A percentile compares a stretch with the other conserved stretches of the same genome.
Conservation (phyloP, 257 asterid genomes). For the Solanum paucissectum region DNA sequence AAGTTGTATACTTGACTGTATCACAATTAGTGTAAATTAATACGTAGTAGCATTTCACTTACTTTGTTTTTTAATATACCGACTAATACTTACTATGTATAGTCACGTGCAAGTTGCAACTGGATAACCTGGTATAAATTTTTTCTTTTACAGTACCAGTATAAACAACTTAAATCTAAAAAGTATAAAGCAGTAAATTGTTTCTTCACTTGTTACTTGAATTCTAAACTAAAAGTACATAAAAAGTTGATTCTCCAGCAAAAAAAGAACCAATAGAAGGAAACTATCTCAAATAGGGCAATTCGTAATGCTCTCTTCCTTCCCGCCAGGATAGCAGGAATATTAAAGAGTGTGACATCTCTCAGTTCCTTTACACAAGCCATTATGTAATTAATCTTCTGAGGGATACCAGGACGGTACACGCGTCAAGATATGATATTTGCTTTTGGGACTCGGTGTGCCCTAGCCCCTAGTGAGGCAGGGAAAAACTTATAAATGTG, state of each 20-base stretch:
- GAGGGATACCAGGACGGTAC: neutral
- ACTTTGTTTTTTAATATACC: neutral
- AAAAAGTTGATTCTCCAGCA: neutral
- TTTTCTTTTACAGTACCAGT: neutral
- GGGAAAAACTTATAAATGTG: neutral
- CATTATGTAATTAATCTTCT: neutral
- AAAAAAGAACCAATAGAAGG: neutral
- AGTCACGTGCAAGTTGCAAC: neutral
- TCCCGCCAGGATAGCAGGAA: neutral
- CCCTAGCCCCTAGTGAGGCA: neutral
- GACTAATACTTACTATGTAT: neutral
- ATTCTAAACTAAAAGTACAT: neutral
- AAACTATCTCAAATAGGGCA: neutral
- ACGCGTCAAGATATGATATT: neutral
- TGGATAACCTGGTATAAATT: neutral
- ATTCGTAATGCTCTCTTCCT: neutral
- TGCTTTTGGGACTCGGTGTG: neutral
- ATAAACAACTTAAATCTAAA: neutral
- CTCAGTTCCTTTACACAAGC: neutral
- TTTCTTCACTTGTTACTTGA: neutral
- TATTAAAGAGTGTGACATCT: neutral
- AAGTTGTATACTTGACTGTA: neutral
- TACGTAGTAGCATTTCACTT: neutral
- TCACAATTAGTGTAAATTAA: neutral
- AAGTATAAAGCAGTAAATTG: neutral